Evolutionary conservation across 2,329 filamentous ascomycete species (phyloP), one percentile per base, ranked within the genome.

Genomic region (Hymenoscyphus infarciens): DNA sequence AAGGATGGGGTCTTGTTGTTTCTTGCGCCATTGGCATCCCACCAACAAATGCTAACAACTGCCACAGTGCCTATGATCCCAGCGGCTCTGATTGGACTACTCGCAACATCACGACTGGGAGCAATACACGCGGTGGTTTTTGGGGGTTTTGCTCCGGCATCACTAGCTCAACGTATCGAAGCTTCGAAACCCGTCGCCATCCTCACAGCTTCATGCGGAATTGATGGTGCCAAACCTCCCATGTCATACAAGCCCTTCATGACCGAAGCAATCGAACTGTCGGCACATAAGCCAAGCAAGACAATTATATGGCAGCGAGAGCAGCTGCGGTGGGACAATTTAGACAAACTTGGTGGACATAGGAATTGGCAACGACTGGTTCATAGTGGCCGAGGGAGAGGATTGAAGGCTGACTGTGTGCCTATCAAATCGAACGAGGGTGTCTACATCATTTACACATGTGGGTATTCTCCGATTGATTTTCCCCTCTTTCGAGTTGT

Each of bases 121-220:
- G 94, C 92, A 16, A 86, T 97, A 59, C 94, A 98, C 74, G 87
- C 91, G 3, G 91, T 96, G 4, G 94, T 98, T 3, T 97, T 97
- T 75, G 94, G 94, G 52, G 93, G 94, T 0, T 98, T 98, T 74
- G 92, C 91, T 0, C 82, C 92, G 0, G 80, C 82, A 10, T 90
- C 92, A 3, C 81, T 97, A 54, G 91, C 92, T 0, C 93, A 97
- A 77, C 84, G 93, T 29, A 96, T 98, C 68, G 92, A 96, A 58
- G 89, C 90, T 0, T 91, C 89, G 7, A 83, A 83, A 38, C 91
- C 93, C 7, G 84, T 84, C 8, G 87, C 84, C 10, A 86, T 97
- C 57, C 83, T 97, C 74, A 97, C 93, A 0, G 92, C 93, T 0
- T 96, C 91, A 8, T 97, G 93, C 75, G 93, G 93, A 38, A 93